Evolutionary conservation across 352 stramenopile species (phyloP), one percentile per base, ranked within the genome.

Genomic region (Phytophthora sp.): DNA sequence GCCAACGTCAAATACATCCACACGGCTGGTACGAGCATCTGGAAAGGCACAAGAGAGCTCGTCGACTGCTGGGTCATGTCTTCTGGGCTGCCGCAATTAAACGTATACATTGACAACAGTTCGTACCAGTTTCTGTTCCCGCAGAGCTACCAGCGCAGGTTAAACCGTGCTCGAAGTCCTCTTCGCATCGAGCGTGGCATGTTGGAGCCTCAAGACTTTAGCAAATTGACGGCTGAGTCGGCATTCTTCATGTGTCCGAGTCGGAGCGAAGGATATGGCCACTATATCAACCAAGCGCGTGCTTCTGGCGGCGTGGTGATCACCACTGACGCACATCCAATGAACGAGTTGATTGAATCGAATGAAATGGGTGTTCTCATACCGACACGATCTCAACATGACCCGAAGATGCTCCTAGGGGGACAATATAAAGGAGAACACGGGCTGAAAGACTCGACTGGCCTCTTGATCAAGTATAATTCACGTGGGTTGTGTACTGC

Each of bases 201-300:
- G 30, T 59, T 63, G 68, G 66, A 38, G 61, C 54, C 71, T 6
- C 35, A 54, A 20, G 53, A 57, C 27, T 84, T 82, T 33, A 74
- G 76, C 23, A 67, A 72, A n/a, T 38, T 84, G 46, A 64, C 82
- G 30, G 74, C 73, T 1, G 62, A 85, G 35, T 44, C 74, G 2
- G 45, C 71, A 0, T 77, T 75, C 20, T 80, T 88, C 27, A 65
- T 88, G 57, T 86, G 79, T 52, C 58, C 79, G 29, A 88, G 79
- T 54, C 38, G 56, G 9, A 73, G 69, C 44, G 79, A 88, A 74
- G 79, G 79, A 2, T 88, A 81, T 45, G 74, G 77, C 8, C 77
- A 86, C 67, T 86, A 86, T 56, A 82, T 86, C 44, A 86, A 86
- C 47, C 77, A 86, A 33, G 74, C 73, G 9, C 69, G 72, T 8